Evolutionary conservation across 352 stramenopile genomes (phyloP).

Genomic region (Globisporangium okanoganense): DNA sequence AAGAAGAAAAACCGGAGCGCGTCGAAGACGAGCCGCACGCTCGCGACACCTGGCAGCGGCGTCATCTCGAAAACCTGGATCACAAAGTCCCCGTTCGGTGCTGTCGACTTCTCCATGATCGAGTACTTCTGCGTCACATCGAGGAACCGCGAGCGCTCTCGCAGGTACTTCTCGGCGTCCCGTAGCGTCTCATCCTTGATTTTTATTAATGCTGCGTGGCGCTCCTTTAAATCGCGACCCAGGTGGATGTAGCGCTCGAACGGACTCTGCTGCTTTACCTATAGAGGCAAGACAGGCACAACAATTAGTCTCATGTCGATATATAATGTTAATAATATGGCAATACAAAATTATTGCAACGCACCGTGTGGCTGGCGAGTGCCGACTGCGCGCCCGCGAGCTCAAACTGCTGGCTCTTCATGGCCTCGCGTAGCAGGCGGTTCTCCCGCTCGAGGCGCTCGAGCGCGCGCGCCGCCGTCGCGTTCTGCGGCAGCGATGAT

Average conservation of each 20-base stretch:
- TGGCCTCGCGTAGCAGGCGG: conserved; percentile 6
- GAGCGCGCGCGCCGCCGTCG: not conserved
- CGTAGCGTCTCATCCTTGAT: conserved; percentile 2
- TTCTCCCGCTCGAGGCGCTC: conserved; percentile 12
- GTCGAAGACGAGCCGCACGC: conserved; percentile 8
- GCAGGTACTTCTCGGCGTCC: conserved; percentile 6
- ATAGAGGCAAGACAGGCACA: not conserved
- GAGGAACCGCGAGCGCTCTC: conserved; percentile 14
- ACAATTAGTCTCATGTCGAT: not conserved
- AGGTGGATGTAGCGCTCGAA: conserved; percentile 5
- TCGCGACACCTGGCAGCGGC: not conserved
- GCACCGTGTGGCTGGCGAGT: conserved; percentile 18
- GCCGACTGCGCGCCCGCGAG: conserved; percentile 18
- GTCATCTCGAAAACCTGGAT: conserved; percentile 20
- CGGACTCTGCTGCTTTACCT: not conserved
- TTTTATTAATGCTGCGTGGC: not conserved
- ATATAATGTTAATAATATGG: no score
- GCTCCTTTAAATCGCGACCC: not conserved
- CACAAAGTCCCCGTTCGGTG: conserved; percentile 22
- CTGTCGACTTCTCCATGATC: conserved; percentile 25
- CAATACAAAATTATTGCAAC: not conserved
- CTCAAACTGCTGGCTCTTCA: conserved; percentile 13
- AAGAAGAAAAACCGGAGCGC: conserved; percentile 10
- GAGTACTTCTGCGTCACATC: conserved; percentile 27
- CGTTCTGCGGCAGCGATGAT: conserved; percentile 9